Base-by-base conservation (phyloP, 805 yeast species). In the Ogataea ganodermae region DNA sequence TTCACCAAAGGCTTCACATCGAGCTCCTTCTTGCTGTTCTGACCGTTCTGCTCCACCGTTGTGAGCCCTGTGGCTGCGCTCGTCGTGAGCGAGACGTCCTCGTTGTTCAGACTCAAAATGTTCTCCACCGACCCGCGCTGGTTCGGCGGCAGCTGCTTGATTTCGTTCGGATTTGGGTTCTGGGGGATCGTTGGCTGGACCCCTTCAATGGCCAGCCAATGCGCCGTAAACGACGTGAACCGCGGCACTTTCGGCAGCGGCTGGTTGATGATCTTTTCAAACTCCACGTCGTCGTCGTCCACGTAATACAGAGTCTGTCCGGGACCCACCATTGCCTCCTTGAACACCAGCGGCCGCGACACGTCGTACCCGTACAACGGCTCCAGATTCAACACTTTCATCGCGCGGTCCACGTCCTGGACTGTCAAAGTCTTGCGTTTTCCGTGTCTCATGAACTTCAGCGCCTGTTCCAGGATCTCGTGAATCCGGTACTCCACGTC, bases 161-260 rank as follows among this genome's bases (percentile, higher is more conserved):
- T 84, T 57, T 91, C 97, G 42, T 81, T 75, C 17, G 83, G 79
- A 42, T 84, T 78, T 20, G 99, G 99, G 69, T 94, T 94, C 68
- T 95, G 99, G 1, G 97, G 96, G 46, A 94, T 92, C 26, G 94
- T 84, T 1, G 99, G 99, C 63, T 94, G 99, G 7, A 94, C 96
- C 48, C 99, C 99, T 68, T 94, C 99, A 45, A 94, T 88, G 0
- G 99, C 98, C 26, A 95, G 74, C 98, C 99, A 92, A 65, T 87
- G 96, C 5, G 97, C 96, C 0, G 98, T 90, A 66, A 88, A 91
- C 0, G 96, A 84, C 2, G 96, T 84, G 50, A 85, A 83, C 49
- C 98, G 78, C 4, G 99, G 99, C 2, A 95, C 96, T 59, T 86
- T 89, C 5, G 99, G 99, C 50, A 94, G 72, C 26, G 97, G 97